These are phyloP conservation scores for Entoloma clypeatum DNA, from an alignment of 1,284 basidiomycete species.

Conservation along the genomic window DNA sequence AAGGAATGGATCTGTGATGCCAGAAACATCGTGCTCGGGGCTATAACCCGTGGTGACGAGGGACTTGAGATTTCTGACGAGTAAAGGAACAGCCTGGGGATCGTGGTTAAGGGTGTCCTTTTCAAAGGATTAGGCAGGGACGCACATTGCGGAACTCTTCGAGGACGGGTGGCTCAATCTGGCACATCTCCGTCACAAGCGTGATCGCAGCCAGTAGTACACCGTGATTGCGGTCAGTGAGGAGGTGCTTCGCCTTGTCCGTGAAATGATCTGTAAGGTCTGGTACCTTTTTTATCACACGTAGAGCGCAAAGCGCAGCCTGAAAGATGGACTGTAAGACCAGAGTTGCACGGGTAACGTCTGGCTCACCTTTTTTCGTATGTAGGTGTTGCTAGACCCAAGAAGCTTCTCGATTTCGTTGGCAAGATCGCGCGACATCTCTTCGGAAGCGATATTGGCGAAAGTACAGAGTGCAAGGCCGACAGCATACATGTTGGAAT, in stretches of 20 bases:
- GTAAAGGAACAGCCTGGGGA: constrained; percentile 80
- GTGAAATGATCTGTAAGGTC: constrained; percentile 95
- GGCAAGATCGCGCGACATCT: constrained; percentile 95
- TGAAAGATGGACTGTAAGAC: constrained; percentile 30
- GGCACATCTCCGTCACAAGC: constrained; percentile 93
- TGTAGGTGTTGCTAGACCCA: constrained; percentile 97
- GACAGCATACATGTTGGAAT: constrained; percentile 98
- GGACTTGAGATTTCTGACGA: constrained; percentile 95
- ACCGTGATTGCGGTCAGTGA: constrained; percentile 96
- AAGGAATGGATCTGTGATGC: constrained; percentile 98
- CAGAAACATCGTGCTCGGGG: constrained; percentile 99
- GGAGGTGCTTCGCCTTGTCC: constrained; percentile 82
- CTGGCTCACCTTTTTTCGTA: constrained; percentile 93
- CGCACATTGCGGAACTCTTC: constrained; percentile 87
- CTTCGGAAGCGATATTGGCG: constrained; percentile 98
- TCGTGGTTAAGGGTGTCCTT: constrained; percentile 8
- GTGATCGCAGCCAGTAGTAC: constrained; percentile 93
- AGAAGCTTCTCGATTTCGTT: constrained; percentile 98
- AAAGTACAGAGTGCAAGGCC: constrained; percentile 98
- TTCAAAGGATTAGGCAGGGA: constrained; percentile 7
- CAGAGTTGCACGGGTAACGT: constrained; percentile 2
- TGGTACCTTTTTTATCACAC: constrained; percentile 95
- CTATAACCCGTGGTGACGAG: constrained; percentile 97
- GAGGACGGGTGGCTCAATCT: constrained; percentile 69
- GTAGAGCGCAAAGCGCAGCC: constrained; percentile 96